Evolutionary conservation across 805 yeast genomes (phyloP), one percentile per base, ranked within the genome.

Genomic region (Brettanomyces anomalus): DNA sequence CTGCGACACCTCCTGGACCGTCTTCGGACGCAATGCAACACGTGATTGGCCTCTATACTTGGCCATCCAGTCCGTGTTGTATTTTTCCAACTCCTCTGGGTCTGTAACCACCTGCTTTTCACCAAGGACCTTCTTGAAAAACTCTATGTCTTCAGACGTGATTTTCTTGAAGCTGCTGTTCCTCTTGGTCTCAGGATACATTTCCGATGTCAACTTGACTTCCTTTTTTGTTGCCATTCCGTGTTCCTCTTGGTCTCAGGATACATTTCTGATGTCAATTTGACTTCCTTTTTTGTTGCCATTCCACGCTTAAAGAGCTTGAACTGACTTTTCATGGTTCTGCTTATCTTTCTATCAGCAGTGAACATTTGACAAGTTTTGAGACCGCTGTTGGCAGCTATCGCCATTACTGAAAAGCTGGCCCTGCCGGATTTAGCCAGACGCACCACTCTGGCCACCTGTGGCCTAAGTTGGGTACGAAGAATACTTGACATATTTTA

Each of bases 61-160:
- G 56, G 85, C 74, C 95, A 87, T 89, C 87, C 94, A 85, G 62
- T 89, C 97, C 60, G 84, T 90, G 57, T 89, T 90, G 71, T 67
- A 85, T 46, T 74, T 74, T 17, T 73, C 70, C 35, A 89, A 67
- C 53, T 84, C 93, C 35, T 79, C 82, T 11, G 62, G 60, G 47
- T 77, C 80, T 14, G 78, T 74, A 41, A 81, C 35, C 49, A 72
- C 61, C 34, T 69, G 67, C 14, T 70, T 65, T 21, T 71, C 67
- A 5, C 78, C 65, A 45, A 93, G 64, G 10, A 89, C 66, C 0
- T 75, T 56, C 46, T 68, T 65, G 69, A 90, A 93, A 51, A 60
- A 70, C 0, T 61, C 69, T 7, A 90, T 43, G 54, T 89, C 95
- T 5, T 63, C 66, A 0, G 67, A 64, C 1, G 71, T 71, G 13